Conservation (phyloP, 2,329 filamentous ascomycete genomes). For the Pseudogymnoascus pannorum region DNA sequence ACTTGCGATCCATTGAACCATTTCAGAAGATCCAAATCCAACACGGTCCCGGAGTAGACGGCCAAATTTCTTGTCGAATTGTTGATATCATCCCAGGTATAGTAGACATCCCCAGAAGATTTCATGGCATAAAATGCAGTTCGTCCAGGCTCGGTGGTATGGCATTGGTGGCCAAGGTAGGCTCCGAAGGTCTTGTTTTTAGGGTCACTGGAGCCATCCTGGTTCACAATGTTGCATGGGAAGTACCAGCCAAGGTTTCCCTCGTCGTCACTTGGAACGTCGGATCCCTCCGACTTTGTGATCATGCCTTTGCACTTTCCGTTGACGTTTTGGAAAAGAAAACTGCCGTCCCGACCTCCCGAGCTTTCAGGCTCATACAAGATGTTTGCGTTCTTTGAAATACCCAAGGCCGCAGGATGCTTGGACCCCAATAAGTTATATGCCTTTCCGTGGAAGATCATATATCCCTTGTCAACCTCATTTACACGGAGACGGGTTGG, state of each 20-base stretch:
- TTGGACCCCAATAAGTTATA: slow-evolving; percentile 72
- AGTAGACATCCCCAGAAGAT: slow-evolving; percentile 81
- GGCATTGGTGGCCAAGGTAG: slow-evolving; percentile 83
- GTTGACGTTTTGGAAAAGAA: slow-evolving; percentile 97
- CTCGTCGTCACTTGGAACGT: slow-evolving; percentile 67
- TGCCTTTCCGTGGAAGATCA: slow-evolving; percentile 93
- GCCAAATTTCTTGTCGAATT: slow-evolving; percentile 85
- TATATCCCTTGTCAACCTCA: slow-evolving; percentile 70
- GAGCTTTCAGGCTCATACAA: slow-evolving; percentile 78
- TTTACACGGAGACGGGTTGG: slow-evolving; percentile 72
- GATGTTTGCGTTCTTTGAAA: slow-evolving; percentile 68
- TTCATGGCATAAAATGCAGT: slow-evolving; percentile 67
- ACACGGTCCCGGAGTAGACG: slow-evolving; percentile 88
- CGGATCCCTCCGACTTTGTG: slow-evolving; percentile 60
- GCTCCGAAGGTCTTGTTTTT: slow-evolving; percentile 62
- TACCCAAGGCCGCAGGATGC: slow-evolving; percentile 74
- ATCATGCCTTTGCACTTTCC: slow-evolving; percentile 92
- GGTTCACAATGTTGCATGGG: slow-evolving; percentile 83
- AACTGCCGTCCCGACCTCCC: slow-evolving; percentile 87
- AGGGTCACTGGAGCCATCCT: slow-evolving; percentile 76
- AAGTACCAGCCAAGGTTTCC: slow-evolving; percentile 93
- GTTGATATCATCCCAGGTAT: slow-evolving; percentile 87
- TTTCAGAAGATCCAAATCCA: slow-evolving; percentile 78
- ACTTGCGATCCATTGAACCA: slow-evolving; percentile 89
- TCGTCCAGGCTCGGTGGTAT: slow-evolving; percentile 65